Evolutionary conservation across 1,284 basidiomycete genomes (phyloP).

Genomic region (Trichosporon ovoides): DNA sequence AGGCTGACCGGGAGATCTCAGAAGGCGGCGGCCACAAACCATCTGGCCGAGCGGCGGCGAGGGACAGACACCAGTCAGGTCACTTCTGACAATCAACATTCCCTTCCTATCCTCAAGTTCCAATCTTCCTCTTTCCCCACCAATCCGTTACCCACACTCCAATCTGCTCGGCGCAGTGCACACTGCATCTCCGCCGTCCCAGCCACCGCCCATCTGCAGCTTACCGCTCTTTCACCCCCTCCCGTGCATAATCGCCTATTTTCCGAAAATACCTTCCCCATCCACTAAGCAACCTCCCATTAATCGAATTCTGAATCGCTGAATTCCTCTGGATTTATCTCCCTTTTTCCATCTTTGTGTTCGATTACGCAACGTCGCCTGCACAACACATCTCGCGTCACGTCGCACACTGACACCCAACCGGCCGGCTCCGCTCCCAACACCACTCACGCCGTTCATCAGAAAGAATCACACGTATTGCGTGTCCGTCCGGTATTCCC

Average conservation of each 20-base stretch:
- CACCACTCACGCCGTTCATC: background rate
- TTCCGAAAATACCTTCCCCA: background rate
- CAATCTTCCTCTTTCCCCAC: background rate
- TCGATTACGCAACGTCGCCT: no score
- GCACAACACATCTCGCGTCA: slow-evolving; percentile 1
- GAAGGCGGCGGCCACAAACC: no score
- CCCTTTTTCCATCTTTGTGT: slow-evolving; percentile 3
- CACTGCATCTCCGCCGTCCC: background rate
- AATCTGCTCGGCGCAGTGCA: background rate
- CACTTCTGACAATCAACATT: slow-evolving; percentile 4
- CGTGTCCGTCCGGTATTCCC: no score
- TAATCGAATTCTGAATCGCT: slow-evolving; percentile 2
- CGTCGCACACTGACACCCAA: background rate
- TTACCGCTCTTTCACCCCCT: no score
- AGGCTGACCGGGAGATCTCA: no score
- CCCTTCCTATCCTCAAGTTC: background rate
- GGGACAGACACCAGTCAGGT: no score
- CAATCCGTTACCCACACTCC: background rate
- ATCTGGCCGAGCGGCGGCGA: no score
- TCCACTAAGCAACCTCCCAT: background rate
- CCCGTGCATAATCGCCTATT: background rate
- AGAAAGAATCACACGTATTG: no score
- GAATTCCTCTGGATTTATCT: slow-evolving; percentile 3
- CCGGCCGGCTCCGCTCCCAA: background rate
- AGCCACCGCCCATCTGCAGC: background rate